Conservation (phyloP, 306 rosid species). For the Gynostemma pentaphyllum region DNA sequence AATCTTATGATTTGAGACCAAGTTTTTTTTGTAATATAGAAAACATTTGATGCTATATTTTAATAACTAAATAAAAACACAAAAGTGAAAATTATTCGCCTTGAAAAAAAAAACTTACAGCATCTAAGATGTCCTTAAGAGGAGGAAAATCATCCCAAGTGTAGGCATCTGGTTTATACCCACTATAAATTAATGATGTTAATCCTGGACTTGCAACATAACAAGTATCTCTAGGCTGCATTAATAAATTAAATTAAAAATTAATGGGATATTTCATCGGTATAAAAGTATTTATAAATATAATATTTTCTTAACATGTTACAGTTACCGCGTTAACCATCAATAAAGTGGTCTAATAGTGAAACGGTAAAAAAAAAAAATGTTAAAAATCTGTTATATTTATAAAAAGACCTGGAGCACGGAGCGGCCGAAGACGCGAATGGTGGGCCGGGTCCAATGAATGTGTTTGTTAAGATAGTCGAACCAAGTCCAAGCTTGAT, state of each 20-base stretch:
- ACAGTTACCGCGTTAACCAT: too few species aligned
- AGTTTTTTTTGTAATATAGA: too few species aligned
- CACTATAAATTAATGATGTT: conserved; percentile 65
- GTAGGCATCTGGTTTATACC: conserved; percentile 65
- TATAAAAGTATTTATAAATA: too few species aligned
- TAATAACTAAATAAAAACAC: too few species aligned
- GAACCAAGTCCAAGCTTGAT: conserved; percentile 68
- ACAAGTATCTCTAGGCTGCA: conserved; percentile 89
- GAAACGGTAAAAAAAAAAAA: neutral
- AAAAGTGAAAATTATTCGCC: too few species aligned
- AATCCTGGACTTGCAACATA: conserved; percentile 81
- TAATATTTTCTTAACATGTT: too few species aligned
- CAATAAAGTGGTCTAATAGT: too few species aligned
- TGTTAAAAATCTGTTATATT: neutral
- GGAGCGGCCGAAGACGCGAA: conserved; percentile 66
- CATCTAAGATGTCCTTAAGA: conserved; percentile 60
- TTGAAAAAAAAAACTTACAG: conserved; percentile 32
- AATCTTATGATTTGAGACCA: too few species aligned
- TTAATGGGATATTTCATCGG: too few species aligned
- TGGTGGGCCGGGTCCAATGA: conserved; percentile 83
- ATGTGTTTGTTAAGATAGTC: conserved; percentile 48
- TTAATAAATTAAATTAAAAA: neutral
- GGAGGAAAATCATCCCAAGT: conserved; percentile 83
- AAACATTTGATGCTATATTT: too few species aligned
- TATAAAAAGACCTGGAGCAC: conserved; percentile 66